Percentiles rank a stretch among this genome's conserved stretches.
Evolutionary conservation across 73 alveolate species (phyloP).

Genomic region (Breviolum minutum): DNA sequence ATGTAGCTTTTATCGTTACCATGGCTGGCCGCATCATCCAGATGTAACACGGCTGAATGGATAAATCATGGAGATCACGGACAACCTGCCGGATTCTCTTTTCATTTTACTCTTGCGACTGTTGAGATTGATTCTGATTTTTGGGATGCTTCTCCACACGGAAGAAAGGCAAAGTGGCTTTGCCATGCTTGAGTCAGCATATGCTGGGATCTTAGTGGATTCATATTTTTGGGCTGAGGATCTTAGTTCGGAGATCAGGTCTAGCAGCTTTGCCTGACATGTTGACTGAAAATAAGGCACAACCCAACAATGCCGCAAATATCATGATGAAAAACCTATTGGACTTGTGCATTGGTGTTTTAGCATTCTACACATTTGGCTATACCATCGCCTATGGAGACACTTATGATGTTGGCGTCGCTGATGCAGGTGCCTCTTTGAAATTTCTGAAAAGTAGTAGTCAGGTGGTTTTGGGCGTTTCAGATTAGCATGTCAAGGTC

Average conservation of each 20-base stretch:
- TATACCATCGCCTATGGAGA: conserved; percentile 96
- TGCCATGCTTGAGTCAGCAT: conserved; percentile 96
- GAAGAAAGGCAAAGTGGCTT: conserved; percentile 94
- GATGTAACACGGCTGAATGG: conserved; percentile 33
- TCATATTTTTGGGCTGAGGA: neutral
- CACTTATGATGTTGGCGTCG: conserved; percentile 55
- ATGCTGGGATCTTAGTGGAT: conserved; percentile 44
- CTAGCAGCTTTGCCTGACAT: neutral
- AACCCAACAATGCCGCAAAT: conserved; percentile 94
- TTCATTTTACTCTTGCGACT: neutral
- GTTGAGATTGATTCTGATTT: neutral
- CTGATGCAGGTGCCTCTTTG: conserved; percentile 44
- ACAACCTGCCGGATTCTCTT: neutral
- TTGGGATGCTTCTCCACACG: too few relatives aligned
- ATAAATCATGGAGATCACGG: neutral
- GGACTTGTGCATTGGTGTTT: conserved; percentile 96
- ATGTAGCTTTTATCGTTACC: conserved; percentile 59
- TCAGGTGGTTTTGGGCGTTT: too few relatives aligned
- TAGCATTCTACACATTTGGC: conserved; percentile 95
- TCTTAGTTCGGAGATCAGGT: neutral
- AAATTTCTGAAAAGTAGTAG: too few relatives aligned
- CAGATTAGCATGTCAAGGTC: too few relatives aligned
- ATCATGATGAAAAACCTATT: conserved; percentile 96
- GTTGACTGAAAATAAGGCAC: conserved; percentile 30
- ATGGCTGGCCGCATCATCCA: conserved; percentile 91